These are phyloP conservation scores for Talaromyces sp. DNA, from an alignment of 2,329 filamentous ascomycete genomes.

Conservation along the genomic window DNA sequence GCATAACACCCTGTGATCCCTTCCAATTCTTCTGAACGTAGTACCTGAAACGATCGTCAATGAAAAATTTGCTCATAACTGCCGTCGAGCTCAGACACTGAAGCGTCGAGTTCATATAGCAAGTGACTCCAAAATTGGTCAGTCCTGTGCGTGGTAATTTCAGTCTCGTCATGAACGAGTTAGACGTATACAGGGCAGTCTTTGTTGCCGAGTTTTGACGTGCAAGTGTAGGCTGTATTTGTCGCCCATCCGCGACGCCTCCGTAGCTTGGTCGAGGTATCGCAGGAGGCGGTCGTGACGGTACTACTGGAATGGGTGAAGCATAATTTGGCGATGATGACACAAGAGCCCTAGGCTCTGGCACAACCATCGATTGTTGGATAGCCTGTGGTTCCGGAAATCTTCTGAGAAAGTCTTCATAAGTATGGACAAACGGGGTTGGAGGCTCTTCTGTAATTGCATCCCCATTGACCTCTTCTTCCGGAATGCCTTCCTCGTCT, in stretches of 20 bases:
- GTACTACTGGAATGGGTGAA: conserved; percentile 54
- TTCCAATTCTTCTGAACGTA: conserved; percentile 64
- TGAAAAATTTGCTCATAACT: conserved; percentile 61
- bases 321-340: conserved; percentile 35
- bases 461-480: conserved; percentile 41
- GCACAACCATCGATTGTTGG: conserved; percentile 55
- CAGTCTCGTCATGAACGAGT: conserved; percentile 42
- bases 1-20: conserved; percentile 62
- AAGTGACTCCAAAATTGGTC: conserved; percentile 75
- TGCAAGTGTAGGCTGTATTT: conserved; percentile 42
- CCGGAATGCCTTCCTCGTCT: conserved; percentile 34
- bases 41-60: conserved; percentile 58
- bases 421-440: conserved; percentile 61
- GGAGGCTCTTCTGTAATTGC: conserved; percentile 46
- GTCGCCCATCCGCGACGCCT: conserved; percentile 66
- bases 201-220: conserved; percentile 46
- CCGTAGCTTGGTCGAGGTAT: conserved; percentile 72
- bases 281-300: conserved; percentile 65
- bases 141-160: conserved; percentile 68
- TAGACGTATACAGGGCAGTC: conserved; percentile 43
- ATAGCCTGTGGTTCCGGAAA: conserved; percentile 69
- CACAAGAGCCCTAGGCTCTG: conserved; percentile 32
- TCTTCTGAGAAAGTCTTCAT: conserved; percentile 78
- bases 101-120: conserved; percentile 88
- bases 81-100: conserved; percentile 76